These are phyloP conservation scores for Ceraceosorus guamensis DNA, from an alignment of 1,284 basidiomycete genomes.

Conservation along the genomic window DNA sequence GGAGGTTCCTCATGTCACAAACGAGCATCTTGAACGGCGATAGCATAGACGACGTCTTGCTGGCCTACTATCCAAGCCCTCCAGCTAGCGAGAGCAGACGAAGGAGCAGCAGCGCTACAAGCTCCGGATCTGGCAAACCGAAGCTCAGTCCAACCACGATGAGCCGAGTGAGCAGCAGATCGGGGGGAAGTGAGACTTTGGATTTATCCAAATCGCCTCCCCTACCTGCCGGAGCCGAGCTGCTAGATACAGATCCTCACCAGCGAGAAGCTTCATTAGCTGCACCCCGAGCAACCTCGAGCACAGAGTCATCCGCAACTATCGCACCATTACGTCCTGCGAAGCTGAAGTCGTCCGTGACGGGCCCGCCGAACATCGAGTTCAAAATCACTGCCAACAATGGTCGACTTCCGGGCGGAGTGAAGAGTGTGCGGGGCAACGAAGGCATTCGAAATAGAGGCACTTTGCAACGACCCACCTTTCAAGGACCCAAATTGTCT, in stretches of 20 bases:
- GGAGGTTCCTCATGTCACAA: slow-evolving; percentile 49
- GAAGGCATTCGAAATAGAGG: slow-evolving; percentile 18
- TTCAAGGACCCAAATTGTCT: slow-evolving; percentile 22
- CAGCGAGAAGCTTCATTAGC: background rate
- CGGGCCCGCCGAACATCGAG: slow-evolving; percentile 8
- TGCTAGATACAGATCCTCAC: background rate
- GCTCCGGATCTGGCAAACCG: no score
- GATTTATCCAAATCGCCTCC: slow-evolving; percentile 10
- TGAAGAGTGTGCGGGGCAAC: slow-evolving; percentile 20
- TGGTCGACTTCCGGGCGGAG: slow-evolving; percentile 27
- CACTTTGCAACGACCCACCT: slow-evolving; percentile 16
- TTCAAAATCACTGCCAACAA: slow-evolving; percentile 27
- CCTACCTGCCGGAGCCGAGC: slow-evolving; percentile 1
- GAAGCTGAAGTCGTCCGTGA: slow-evolving; percentile 2
- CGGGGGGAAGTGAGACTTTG: background rate
- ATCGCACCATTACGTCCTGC: background rate
- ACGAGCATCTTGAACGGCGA: slow-evolving; percentile 35
- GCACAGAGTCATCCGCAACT: no score
- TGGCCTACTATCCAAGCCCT: slow-evolving; percentile 48
- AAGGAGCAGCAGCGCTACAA: background rate
- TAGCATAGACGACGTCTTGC: slow-evolving; percentile 41
- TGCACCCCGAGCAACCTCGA: background rate
- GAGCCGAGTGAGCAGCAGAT: background rate
- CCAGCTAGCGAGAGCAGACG: slow-evolving; percentile 17
- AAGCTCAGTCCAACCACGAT: background rate